Base-by-base conservation (phyloP, 192 early-diverging fungal genomes). In the Geranomyces variabilis region DNA sequence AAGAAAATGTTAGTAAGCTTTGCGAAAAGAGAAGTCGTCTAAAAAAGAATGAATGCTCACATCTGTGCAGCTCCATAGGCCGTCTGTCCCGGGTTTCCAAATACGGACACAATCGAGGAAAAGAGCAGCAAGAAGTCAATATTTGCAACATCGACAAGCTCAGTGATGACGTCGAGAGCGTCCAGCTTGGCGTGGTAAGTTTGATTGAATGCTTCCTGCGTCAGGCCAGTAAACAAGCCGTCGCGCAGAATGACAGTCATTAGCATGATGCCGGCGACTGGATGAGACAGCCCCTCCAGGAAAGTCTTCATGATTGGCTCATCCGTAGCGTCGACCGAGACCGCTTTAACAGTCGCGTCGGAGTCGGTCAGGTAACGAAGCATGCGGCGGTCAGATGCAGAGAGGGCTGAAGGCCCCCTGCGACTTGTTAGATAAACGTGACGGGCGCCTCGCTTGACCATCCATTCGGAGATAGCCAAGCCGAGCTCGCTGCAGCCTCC, bases 201-300 rank as follows among this genome's bases (percentile, higher is more conserved):
- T 0, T 14, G 22, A 12, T 68, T 41, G 45, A 72, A 72, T 0
- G 21, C 19, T 19, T 69, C 22, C 0, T 47, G 44, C 13, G 43
- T 67, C 13, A 75, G 21, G 41, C 67, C 67, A 3, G 31, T n/a
- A 29, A 75, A 75, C 19, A 73, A 33, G 29, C 21, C 56, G 60
- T 75, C 74, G 1, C 43, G 21, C 24, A 75, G 51, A 36, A 75
- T 59, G 7, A 75, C 67, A 9, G 74, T 48, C 74, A 75, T 75
- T 19, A 47, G 17, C 4, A 75, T 66, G 21, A 75, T 51, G 0
- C 74, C 74, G 15, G 65, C 74, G 26, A 75, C 46, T 15, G 56
- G 69, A 47, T 30, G 19, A 71, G 24, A 33, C 1, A 3, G 12
- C 22, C 9, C 26, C 8, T 64, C 43, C 9, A 74, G 19, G 0